Evolutionary conservation across 208 protist species (phyloP), one percentile per base, ranked within the genome.

Genomic region (Trypanosoma lewisi): DNA sequence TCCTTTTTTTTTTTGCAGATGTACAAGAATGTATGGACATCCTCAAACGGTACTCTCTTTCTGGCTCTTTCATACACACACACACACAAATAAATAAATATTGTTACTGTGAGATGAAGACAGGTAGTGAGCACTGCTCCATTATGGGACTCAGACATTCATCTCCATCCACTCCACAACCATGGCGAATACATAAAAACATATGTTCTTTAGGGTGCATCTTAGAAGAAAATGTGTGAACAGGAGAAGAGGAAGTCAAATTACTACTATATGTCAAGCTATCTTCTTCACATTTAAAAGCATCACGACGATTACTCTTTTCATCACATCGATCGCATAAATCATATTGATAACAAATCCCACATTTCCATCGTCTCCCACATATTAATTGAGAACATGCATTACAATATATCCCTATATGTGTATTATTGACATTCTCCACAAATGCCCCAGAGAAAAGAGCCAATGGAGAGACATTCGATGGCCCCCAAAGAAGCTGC

Each of bases 281-380:
- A 48, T 45, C 23, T 37, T 33, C 48, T 27, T 30, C 27, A 42
- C 30, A 68, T 36, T 34, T 62, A 21, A 51, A 17, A 12, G 27
- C 44, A 33, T 41, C 64, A 57, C 14, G 27, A 37, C 21, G 27
- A 61, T 57, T 37, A 25, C 4, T 37, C n/a, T 83, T 72, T 21
- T 61, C 21, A 36, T 78, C 73, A 67, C 89, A 95, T 25, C 28
- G 4, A 51, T 80, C 55, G 50, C 89, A 95, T 1, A 91, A 49
- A 45, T 95, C 89, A 70, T 80, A 91, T 54, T 89, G 71, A 59
- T 88, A 86, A 67, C 89, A 95, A 42, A 83, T 63, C 21, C 79
- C 77, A 56, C 89, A 95, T 71, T 95, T 95, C 82, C 84, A 95
- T 25, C 89, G 79, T 7, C 63, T 69, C 23, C 89, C 89, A 30